phyloP scores from a whole-genome alignment of 2,329 filamentous ascomycete genomes.

The Pseudocercospora fijiensis region DNA sequence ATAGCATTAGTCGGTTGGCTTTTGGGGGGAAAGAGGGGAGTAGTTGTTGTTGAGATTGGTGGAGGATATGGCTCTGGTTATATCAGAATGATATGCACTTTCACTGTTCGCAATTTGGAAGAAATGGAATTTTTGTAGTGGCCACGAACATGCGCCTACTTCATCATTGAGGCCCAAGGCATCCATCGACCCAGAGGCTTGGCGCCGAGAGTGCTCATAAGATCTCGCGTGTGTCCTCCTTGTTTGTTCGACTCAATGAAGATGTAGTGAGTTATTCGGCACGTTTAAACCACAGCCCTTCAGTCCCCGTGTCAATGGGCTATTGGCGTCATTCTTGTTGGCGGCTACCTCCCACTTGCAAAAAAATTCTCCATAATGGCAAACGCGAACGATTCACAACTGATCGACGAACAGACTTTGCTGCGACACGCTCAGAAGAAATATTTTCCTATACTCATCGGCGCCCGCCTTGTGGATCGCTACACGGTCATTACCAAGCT shows the following conservation, averaged over 20 bases:
- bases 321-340: not conserved
- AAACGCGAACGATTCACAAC: not conserved
- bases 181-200: no score
- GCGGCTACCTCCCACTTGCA: constrained; percentile 55
- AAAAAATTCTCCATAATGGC: not conserved
- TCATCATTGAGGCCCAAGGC: no score
- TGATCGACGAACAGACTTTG: not conserved
- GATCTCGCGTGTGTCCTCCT: no score
- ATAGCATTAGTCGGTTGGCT: constrained; percentile 53
- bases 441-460: not conserved
- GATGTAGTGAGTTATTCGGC: no score
- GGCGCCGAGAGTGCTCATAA: no score
- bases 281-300: no score
- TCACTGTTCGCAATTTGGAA: no score
- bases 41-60: not conserved
- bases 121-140: no score
- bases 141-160: no score
- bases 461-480: not conserved
- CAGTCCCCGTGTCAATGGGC: no score
- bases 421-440: not conserved
- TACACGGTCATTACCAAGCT: constrained; percentile 15
- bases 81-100: not conserved
- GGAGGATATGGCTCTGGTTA: not conserved
- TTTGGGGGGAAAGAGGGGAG: constrained; percentile 45
- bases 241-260: no score